phyloP scores from a whole-genome alignment of 371 early-diverging fungal genomes.

The Syncephalastrum monosporum region DNA sequence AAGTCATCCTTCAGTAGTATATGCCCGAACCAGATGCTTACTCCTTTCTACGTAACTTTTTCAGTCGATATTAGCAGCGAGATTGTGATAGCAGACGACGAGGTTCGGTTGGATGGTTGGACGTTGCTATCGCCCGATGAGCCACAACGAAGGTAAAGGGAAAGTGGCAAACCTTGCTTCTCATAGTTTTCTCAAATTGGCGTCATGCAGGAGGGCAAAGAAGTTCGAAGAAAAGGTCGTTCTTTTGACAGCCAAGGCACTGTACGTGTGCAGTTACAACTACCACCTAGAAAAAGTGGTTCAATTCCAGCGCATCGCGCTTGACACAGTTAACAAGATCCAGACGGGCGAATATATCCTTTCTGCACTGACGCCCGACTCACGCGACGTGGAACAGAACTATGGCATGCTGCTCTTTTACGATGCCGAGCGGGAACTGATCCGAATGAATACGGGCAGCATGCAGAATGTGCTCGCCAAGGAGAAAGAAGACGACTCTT shows the following conservation, averaged over 20 bases:
- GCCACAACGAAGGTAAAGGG: slow-evolving; percentile 25
- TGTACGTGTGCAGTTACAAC: slow-evolving; percentile 75
- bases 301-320: slow-evolving; percentile 61
- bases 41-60: neutral
- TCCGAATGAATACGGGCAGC: slow-evolving; percentile 61
- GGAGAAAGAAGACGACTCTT: slow-evolving; percentile 5
- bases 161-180: slow-evolving; percentile 2
- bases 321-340: slow-evolving; percentile 56
- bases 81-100: slow-evolving; percentile 64
- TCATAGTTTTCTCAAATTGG: neutral
- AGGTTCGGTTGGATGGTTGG: slow-evolving; percentile 56
- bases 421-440: slow-evolving; percentile 47
- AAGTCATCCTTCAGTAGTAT: slow-evolving; percentile 7
- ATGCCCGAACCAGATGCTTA: too few species aligned
- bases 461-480: slow-evolving; percentile 37
- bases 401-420: slow-evolving; percentile 59
- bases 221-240: slow-evolving; percentile 73
- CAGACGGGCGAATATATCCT: slow-evolving; percentile 63
- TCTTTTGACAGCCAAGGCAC: slow-evolving; percentile 61
- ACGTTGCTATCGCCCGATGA: slow-evolving; percentile 60
- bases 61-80: slow-evolving; percentile 53
- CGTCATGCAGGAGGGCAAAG: slow-evolving; percentile 14
- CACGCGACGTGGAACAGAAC: slow-evolving; percentile 48
- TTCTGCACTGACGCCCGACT: slow-evolving; percentile 41
- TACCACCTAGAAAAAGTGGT: slow-evolving; percentile 72